Evolutionary conservation across 1,139 yeast genomes (phyloP), one percentile per base, ranked within the genome.

Genomic region (Sugiyamaella grinbergsii): DNA sequence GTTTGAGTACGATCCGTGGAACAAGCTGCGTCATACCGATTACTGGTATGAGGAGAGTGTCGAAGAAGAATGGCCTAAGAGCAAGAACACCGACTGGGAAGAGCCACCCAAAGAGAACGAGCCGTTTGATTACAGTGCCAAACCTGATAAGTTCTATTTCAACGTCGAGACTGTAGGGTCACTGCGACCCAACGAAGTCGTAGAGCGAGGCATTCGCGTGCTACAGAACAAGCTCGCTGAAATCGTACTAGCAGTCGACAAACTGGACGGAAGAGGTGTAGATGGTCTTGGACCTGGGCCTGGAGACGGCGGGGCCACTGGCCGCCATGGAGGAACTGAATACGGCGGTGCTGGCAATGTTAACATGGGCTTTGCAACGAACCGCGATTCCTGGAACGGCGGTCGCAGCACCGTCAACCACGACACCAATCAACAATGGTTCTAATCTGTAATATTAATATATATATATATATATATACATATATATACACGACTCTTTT

Each of bases 1-100:
- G 20, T 93, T 93, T 64, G 99, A 93, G 71, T 93, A 93, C 65
- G 99, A 93, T 66, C 99, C 99, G n/a, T 93, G 96, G 95, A 93
- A 93, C 71, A 94, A 93, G 71, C 77, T 94, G 61, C 85, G 85
- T 64, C 98, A 93, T 67, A 93, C 98, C 0, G 96, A 90, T 62
- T 87, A 80, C 66, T 93, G 99, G 99, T 89, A 85, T 67, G 98
- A 93, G 70, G 94, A 83, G 56, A 87, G 83, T 65, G 85, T 88
- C 31, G 89, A 81, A 39, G 80, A 78, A 42, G 99, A 93, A 73
- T 93, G 99, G 99, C 97, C 97, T 38, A 80, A 78, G 59, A 81
- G 90, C 43, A 81, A 80, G 58, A 93, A 94, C 71, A 82, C 95
- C 59, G 96, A 88, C 62, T 93, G 94, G 85, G 99, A 93, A 73